Base-by-base conservation (phyloP, 805 yeast genomes). In the Saccharomycopsis sp. region DNA sequence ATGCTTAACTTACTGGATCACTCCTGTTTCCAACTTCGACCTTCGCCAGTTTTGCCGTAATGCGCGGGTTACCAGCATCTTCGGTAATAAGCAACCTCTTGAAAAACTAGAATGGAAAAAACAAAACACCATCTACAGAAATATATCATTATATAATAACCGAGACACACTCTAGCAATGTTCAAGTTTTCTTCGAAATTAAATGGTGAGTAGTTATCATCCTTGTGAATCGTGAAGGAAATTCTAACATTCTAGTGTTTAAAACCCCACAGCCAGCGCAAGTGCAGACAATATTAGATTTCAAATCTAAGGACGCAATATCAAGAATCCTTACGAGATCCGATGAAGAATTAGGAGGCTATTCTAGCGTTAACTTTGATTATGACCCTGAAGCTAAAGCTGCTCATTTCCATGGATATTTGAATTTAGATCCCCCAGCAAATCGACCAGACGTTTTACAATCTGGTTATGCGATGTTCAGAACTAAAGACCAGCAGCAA, bases 331-430 rank as follows among this genome's bases (percentile, higher is more conserved):
- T 83, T 50, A 71, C 79, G 1, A 68, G 93, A 43, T 71, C 84
- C 34, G 95, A 85, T 61, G 71, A 76, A 54, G 87, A 83, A 41
- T 66, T 85, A 42, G 90, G 90, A 1, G 95, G 95, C 0, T 85
- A 66, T 61, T 80, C 89, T 34, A 77, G 85, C 37, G 90, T 68
- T 40, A 67, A 66, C 53, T 64, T 75, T 40, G 76, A 68, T 31
- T 54, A 70, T 31, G 64, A 64, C 50, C 40, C 45, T 55, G 48
- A 60, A 49, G 50, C 63, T 54, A 45, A 61, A 54, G 69, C 68
- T 48, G 95, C 81, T 1, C 72, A 74, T 48, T 81, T 85, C 63
- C 77, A 76, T 58, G 95, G 95, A 4, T 77, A 77, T 40, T 59
- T 79, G 47, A 77, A 74, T 52, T 71, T 81, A 48, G 85, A 81